phyloP scores from a whole-genome alignment of 202 grass and related monocot genomes.

The Dendrocalamus latiflorus region DNA sequence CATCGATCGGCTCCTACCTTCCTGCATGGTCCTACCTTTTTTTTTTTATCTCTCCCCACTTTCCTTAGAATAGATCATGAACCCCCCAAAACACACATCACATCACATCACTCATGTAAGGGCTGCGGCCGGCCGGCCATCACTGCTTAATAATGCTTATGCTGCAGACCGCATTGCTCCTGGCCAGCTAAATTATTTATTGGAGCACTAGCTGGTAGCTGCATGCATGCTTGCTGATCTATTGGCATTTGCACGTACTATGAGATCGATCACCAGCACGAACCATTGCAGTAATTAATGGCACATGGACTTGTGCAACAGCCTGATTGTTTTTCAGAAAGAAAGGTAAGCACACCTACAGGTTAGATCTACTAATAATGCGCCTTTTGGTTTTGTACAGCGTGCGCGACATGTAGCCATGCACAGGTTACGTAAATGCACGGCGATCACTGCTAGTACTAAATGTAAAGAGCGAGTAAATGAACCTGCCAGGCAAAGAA shows the following conservation, averaged over 20 bases:
- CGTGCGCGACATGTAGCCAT: background rate
- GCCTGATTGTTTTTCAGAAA: background rate
- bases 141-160: background rate
- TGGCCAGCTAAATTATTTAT: background rate
- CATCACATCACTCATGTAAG: background rate
- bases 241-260: background rate
- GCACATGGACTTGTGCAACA: background rate
- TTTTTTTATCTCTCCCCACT: background rate
- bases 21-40: conserved; percentile 6
- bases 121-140: background rate
- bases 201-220: background rate
- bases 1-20: background rate
- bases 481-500: background rate
- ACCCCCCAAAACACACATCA: background rate
- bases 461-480: background rate
- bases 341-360: background rate
- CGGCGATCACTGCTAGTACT: background rate
- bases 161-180: background rate
- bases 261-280: background rate
- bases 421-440: background rate
- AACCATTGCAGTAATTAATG: background rate
- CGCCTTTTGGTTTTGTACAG: background rate
- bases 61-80: background rate
- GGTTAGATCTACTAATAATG: background rate
- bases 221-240: background rate